phyloP scores from a whole-genome alignment of 2,329 filamentous ascomycete species.

The Fusarium sp. region DNA sequence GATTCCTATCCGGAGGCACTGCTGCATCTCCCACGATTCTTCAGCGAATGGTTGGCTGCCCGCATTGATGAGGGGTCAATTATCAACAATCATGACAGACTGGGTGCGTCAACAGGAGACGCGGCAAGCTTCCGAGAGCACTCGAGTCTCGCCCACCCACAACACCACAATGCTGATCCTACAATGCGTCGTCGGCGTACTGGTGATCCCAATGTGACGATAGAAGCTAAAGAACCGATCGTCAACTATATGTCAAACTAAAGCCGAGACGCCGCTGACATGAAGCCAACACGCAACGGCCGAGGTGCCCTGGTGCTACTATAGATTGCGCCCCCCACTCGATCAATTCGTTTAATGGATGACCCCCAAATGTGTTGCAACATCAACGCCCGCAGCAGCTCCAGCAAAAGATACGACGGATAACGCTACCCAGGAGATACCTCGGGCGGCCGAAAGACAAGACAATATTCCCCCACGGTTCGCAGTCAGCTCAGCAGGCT shows the following conservation, averaged over 20 bases:
- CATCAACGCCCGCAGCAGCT: slow-evolving; percentile 37
- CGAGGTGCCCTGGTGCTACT: not conserved
- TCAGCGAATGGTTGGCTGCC: slow-evolving; percentile 7
- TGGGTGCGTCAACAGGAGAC: slow-evolving; percentile 11
- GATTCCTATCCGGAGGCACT: slow-evolving; percentile 11
- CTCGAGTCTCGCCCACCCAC: slow-evolving; percentile 10
- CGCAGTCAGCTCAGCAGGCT: slow-evolving; percentile 31
- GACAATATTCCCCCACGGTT: slow-evolving; percentile 34
- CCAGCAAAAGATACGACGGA: slow-evolving; percentile 34
- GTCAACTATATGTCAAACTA: not conserved
- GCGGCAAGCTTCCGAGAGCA: not conserved
- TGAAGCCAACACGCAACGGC: not conserved
- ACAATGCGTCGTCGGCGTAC: slow-evolving; percentile 8
- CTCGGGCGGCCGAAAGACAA: slow-evolving; percentile 32
- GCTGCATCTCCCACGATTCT: slow-evolving; percentile 6
- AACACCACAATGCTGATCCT: slow-evolving; percentile 32
- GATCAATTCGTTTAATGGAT: slow-evolving; percentile 8
- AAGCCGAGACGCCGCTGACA: not conserved
- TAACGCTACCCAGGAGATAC: slow-evolving; percentile 27
- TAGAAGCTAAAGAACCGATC: not conserved
- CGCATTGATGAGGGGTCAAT: not conserved
- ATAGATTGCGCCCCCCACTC: slow-evolving; percentile 13
- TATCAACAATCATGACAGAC: not conserved
- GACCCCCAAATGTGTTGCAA: slow-evolving; percentile 18
- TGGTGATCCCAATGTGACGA: slow-evolving; percentile 14